These are phyloP conservation scores for Cryphonectria carpinicola DNA, from an alignment of 2,329 filamentous ascomycete genomes.

Conservation along the genomic window DNA sequence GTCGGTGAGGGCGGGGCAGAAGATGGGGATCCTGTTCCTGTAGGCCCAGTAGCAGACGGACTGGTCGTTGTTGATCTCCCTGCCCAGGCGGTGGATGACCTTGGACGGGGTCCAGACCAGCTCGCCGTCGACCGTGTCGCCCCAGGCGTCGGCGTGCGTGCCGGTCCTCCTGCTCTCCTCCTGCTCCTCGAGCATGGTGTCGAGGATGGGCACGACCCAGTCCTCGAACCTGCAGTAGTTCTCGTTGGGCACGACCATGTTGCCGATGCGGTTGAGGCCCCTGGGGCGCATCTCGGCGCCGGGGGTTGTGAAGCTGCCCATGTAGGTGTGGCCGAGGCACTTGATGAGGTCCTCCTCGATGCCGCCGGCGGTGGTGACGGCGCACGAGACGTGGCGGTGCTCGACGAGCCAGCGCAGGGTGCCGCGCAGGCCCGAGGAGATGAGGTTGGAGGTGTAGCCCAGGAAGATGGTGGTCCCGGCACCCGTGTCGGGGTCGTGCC, in stretches of 20 bases:
- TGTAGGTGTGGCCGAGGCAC: conserved; percentile 91
- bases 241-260: conserved; percentile 91
- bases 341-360: conserved; percentile 99
- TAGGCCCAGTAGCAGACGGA: conserved; percentile 98
- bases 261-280: conserved; percentile 94
- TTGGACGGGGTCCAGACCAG: conserved; percentile 94
- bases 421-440: conserved; percentile 91
- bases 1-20: conserved; percentile 94
- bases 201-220: conserved; percentile 95
- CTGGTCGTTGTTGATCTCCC: conserved; percentile 89
- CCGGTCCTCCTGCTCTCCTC: conserved; percentile 70
- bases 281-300: conserved; percentile 82
- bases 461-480: conserved; percentile 91
- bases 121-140: conserved; percentile 65
- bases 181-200: conserved; percentile 91
- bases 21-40: conserved; percentile 95
- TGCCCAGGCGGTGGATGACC: conserved; percentile 85
- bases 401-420: conserved; percentile 91
- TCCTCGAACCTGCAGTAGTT: conserved; percentile 99
- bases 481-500: conserved; percentile 78
- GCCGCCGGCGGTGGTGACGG: conserved; percentile 94
- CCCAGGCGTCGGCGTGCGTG: conserved; percentile 26
- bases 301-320: conserved; percentile 73
- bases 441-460: conserved; percentile 96
- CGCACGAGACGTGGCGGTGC: conserved; percentile 87